A percentile compares a stretch with the other conserved stretches of the same genome.
These are phyloP conservation scores for Aspergillus caelatus DNA, from an alignment of 2,329 filamentous ascomycete genomes.

Conservation along the genomic window DNA sequence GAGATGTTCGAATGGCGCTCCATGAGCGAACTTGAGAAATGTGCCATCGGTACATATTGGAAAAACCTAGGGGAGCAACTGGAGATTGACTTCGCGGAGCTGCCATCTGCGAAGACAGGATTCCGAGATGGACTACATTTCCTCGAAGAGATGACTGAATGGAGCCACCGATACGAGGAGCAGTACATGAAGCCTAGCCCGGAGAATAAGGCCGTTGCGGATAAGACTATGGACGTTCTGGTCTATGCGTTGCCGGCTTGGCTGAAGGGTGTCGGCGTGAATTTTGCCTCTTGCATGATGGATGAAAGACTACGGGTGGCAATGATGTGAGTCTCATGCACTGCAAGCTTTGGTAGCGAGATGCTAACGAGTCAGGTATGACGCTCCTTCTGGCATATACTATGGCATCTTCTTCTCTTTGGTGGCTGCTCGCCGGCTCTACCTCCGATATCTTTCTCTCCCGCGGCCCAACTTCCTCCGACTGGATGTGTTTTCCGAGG, in stretches of 20 bases:
- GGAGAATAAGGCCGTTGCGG: conserved; percentile 56
- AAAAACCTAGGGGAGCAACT: conserved; percentile 71
- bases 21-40: conserved; percentile 67
- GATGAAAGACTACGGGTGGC: conserved; percentile 64
- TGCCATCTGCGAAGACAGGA: conserved; percentile 44
- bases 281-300: conserved; percentile 62
- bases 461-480: conserved; percentile 56
- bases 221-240: conserved; percentile 63
- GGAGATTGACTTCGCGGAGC: conserved; percentile 57
- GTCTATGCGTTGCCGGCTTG: conserved; percentile 56
- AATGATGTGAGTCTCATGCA: conserved; percentile 56
- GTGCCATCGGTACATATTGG: conserved; percentile 70
- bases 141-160: conserved; percentile 52
- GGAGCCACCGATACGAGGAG: conserved; percentile 61
- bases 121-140: conserved; percentile 56
- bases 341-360: too few species aligned
- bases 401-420: conserved; percentile 45
- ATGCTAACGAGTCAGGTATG: conserved; percentile 15
- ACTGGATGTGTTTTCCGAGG: conserved; percentile 45
- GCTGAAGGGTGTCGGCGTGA: conserved; percentile 50
- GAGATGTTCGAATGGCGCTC: conserved; percentile 69
- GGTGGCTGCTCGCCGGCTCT: conserved; percentile 56
- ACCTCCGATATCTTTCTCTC: conserved; percentile 60
- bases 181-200: conserved; percentile 58
- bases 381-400: conserved; percentile 11